Conservation (phyloP, 2,329 filamentous ascomycete genomes). For the Clonostachys chloroleuca region DNA sequence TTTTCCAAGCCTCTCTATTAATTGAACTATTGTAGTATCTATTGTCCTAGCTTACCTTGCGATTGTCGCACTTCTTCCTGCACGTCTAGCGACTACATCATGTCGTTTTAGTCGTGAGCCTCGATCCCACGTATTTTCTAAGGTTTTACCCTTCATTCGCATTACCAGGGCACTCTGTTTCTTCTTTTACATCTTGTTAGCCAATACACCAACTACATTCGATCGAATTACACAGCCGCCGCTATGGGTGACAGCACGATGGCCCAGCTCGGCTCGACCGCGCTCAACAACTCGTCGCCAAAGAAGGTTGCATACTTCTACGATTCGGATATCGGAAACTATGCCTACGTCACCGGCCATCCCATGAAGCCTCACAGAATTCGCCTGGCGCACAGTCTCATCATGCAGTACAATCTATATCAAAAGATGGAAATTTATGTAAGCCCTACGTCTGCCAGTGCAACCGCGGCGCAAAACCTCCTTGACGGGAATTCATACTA, state of each 20-base stretch:
- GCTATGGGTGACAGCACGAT: constrained; percentile 29
- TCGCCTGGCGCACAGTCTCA: constrained; percentile 88
- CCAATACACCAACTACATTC: constrained; percentile 1
- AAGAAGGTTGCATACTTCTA: constrained; percentile 98
- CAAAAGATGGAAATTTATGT: constrained; percentile 96
- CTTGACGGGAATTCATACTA: constrained; percentile 22
- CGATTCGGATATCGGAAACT: constrained; percentile 96
- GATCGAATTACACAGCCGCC: constrained; percentile 3
- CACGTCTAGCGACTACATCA: background rate
- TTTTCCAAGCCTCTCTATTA: no score
- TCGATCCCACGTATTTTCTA: constrained; percentile 10
- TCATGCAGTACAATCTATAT: constrained; percentile 94
- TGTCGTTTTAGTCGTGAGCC: constrained; percentile 1
- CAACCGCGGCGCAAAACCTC: no score
- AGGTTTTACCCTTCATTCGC: background rate
- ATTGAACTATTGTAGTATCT: no score
- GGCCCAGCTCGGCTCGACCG: constrained; percentile 36
- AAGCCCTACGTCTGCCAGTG: constrained; percentile 26
- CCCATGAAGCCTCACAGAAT: constrained; percentile 99
- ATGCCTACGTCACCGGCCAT: constrained; percentile 93
- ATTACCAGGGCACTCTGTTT: background rate
- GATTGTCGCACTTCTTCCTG: constrained; percentile 7
- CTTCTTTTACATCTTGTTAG: background rate
- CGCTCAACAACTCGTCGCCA: constrained; percentile 39
- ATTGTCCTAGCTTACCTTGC: no score